Evolutionary conservation across 2,329 filamentous ascomycete genomes (phyloP), one percentile per base, ranked within the genome.

Genomic region (Dendryphion nanum): DNA sequence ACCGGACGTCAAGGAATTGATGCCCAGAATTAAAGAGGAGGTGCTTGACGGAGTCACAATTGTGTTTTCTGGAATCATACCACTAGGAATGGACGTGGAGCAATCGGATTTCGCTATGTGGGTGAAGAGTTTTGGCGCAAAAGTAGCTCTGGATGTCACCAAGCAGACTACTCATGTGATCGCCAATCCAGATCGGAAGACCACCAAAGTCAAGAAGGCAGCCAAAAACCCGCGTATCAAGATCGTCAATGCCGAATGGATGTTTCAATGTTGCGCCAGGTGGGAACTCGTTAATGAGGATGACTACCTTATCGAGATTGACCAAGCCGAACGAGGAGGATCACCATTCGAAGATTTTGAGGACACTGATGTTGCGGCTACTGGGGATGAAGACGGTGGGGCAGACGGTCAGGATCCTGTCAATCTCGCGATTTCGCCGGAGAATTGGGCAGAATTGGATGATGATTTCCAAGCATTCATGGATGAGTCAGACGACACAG

Each of bases 241-340:
- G 62, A 95, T 98, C 41, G 93, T 98, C 33, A 89, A 85, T 51
- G 86, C 89, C 37, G 82, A 88, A 54, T 98, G 93, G 93, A 80
- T 98, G 19, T 77, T 83, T 20, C 85, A 90, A 50, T 94, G 84
- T 38, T 81, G 97, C 47, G 85, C 82, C 18, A 84, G 85, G 61
- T 98, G 93, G 93, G 75, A 78, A 46, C 83, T 79, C 40, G 72
- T 94, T 8, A 82, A 93, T 39, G 90, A 96, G 62, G 75, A 75
- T 2, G 83, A 85, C 0, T 95, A 91, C 57, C 71, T 86, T n/a
- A 76, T 95, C 32, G 75, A 84, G n/a, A 76, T 89, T 2, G 82
- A 89, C 35, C 81, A 85, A 1, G 78, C 82, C 14, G 85, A 89
- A 30, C 56, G 54, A 17, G 49, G 55, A 6, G 56, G 49, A 6